Evolutionary conservation across 129 eudicot species (phyloP), one percentile per base, ranked within the genome.

Genomic region (Flaveria bidentis): DNA sequence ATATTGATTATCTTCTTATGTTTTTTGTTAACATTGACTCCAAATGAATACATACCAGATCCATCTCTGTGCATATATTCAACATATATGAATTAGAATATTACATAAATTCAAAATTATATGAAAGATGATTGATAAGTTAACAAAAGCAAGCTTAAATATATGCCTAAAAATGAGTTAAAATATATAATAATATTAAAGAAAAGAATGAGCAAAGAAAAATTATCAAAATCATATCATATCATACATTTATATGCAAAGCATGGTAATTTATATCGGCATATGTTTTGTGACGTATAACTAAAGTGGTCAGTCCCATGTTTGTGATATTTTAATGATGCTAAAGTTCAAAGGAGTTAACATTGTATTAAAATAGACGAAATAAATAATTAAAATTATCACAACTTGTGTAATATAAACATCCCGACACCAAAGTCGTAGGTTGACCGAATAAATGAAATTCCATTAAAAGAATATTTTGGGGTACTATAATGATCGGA

Each of bases 371-470:
- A 46, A 74, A 30, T 26, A 9, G 7, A 26, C 1, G 6, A 62
- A 75, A 47, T 12, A 46, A 17, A 62, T 26, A 62, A 23, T 62
- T 26, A 75, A n/a, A 47, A 4, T 16, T 4, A 36, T 62, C 49
- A 45, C 72, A 75, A 62, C 20, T 62, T 75, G 79, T 75, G 17
- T 47, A 47, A 71, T 51, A 16, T 14, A 50, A 25, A 28, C 17
- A 16, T 14, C 15, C 14, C 7, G 44, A 46, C 14, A 49, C 70
- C 47, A 62, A 62, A 75, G 72, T 75, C 79, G 20, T 20, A 47
- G n/a, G 61, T 26, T 47, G 71, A 62, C 47, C 15, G 12, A 61
- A 61, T 62, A 62, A 61, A n/a, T 61, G 42, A 72, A 30, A 1
- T 39, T 56, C 18, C 15, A 51, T 28, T 33, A 72, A 11, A 7